These are phyloP conservation scores for Rubroboletus satanas DNA, from an alignment of 768 basidiomycete species.

Conservation along the genomic window DNA sequence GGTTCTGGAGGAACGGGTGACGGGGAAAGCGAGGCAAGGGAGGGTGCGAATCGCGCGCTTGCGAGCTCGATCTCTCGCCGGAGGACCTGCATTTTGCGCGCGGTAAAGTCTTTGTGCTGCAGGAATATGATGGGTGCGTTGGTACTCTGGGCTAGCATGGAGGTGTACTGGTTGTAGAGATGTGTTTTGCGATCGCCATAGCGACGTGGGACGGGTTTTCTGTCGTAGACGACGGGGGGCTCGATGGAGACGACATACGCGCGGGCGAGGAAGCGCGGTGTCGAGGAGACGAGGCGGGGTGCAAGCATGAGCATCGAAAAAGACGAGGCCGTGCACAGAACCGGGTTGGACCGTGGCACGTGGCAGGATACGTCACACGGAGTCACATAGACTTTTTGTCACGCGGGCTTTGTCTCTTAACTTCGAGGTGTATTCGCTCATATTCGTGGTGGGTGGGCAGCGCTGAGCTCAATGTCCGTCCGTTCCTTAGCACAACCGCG, in stretches of 20 bases:
- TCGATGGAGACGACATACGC: constrained; percentile 57
- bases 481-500: constrained; percentile 12
- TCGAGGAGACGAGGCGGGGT: constrained; percentile 7
- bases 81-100: constrained; percentile 61
- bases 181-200: constrained; percentile 78
- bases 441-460: constrained; percentile 19
- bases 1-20: constrained; percentile 28
- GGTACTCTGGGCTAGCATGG: constrained; percentile 57
- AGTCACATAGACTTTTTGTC: constrained; percentile 24
- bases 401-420: constrained; percentile 24
- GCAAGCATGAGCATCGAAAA: constrained; percentile 9
- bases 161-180: constrained; percentile 76
- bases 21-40: constrained; percentile 33
- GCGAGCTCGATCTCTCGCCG: constrained; percentile 65
- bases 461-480: constrained; percentile 29
- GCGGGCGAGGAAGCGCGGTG: constrained; percentile 29
- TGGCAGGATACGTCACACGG: constrained; percentile 16
- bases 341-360: neutral
- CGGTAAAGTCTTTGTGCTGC: constrained; percentile 70
- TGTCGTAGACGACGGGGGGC: constrained; percentile 46
- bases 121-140: constrained; percentile 72
- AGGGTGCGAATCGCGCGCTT: constrained; percentile 36
- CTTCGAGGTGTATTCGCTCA: constrained; percentile 17
- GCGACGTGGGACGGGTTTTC: constrained; percentile 57
- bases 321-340: neutral